Evolutionary conservation across 768 basidiomycete species (phyloP).

Genomic region (Kwoniella botswanensis): DNA sequence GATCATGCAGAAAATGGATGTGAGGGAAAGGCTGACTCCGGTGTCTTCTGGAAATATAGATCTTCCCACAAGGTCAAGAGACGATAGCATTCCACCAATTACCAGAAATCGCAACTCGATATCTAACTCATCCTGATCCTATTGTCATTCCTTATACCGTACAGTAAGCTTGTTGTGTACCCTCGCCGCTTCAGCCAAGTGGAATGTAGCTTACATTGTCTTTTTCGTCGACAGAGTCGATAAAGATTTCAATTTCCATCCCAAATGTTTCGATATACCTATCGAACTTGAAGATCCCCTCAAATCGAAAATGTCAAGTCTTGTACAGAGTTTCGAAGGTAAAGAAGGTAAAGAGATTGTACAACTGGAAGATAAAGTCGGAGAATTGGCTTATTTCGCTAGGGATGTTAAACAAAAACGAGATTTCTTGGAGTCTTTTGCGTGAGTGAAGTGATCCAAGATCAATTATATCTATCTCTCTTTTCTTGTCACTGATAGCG

Average conservation of each 20-base stretch:
- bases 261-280: conserved; percentile 84
- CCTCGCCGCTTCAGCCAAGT: not conserved
- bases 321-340: conserved; percentile 71
- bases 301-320: conserved; percentile 73
- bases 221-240: conserved; percentile 46
- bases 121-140: conserved; percentile 76
- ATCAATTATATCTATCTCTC: not conserved
- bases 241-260: conserved; percentile 66
- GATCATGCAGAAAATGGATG: not conserved
- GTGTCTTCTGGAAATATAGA: conserved; percentile 19
- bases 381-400: conserved; percentile 79
- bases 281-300: conserved; percentile 81
- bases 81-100: conserved; percentile 74
- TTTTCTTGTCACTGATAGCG: not conserved
- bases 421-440: conserved; percentile 82
- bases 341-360: conserved; percentile 71
- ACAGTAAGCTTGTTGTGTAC: conserved; percentile 27
- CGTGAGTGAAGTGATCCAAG: too few relatives aligned
- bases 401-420: conserved; percentile 85
- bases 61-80: conserved; percentile 41
- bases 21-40: conserved; percentile 17
- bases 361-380: conserved; percentile 88
- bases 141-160: conserved; percentile 73
- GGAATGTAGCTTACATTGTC: not conserved
- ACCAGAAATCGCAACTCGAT: conserved; percentile 83